These are phyloP conservation scores for Thielaviopsis ethacetica DNA, from an alignment of 2,329 filamentous ascomycete species.

Conservation along the genomic window DNA sequence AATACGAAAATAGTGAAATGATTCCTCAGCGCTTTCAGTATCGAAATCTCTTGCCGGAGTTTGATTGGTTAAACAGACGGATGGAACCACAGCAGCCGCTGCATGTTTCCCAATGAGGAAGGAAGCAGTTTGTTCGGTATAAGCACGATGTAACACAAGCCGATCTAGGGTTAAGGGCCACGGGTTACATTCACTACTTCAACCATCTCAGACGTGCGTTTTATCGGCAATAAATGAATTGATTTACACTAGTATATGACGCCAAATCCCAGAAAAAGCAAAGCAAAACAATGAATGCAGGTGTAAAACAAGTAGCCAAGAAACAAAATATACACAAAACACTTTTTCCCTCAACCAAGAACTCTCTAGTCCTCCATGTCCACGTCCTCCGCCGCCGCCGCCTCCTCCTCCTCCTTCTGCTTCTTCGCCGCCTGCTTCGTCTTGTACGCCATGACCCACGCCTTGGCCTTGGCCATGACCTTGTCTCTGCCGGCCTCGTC, in stretches of 20 bases:
- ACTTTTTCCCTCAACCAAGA: neutral
- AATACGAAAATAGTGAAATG: too few relatives aligned
- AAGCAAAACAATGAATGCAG: neutral
- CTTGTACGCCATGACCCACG: conserved; percentile 42
- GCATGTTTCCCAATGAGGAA: too few relatives aligned
- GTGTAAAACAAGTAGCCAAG: neutral
- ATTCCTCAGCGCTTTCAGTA: too few relatives aligned
- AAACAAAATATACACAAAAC: neutral
- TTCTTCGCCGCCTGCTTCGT: conserved; percentile 25
- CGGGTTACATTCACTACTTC: too few relatives aligned
- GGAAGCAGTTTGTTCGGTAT: too few relatives aligned
- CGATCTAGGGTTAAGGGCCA: too few relatives aligned
- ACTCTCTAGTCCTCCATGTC: conserved; percentile 15
- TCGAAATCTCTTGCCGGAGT: too few relatives aligned
- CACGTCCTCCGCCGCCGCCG: conserved; percentile 9
- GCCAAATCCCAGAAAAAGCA: conserved; percentile 3
- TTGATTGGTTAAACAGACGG: too few relatives aligned
- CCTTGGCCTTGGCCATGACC: conserved; percentile 42
- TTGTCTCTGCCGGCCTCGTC: conserved; percentile 52
- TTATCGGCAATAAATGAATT: neutral
- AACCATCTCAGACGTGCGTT: too few relatives aligned
- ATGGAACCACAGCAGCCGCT: too few relatives aligned
- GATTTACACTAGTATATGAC: neutral
- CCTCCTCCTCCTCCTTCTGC: conserved; percentile 1
- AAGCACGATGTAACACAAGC: too few relatives aligned